Percentiles rank a stretch among this genome's conserved stretches.
Evolutionary conservation across 768 basidiomycete species (phyloP).

Genomic region (Russula sp.): DNA sequence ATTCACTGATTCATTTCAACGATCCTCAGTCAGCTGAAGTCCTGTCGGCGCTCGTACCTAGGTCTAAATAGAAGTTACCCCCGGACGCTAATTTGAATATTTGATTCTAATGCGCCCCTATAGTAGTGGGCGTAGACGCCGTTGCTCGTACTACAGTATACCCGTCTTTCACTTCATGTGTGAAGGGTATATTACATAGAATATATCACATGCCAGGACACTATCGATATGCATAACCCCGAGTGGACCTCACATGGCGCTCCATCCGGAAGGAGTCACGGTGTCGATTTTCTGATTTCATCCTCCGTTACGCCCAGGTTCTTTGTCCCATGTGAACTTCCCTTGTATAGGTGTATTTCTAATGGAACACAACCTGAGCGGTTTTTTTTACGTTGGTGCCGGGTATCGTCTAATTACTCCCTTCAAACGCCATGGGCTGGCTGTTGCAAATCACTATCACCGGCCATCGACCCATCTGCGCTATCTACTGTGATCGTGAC

Average conservation of each 20-base stretch:
- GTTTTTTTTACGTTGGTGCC: neutral
- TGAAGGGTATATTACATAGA: neutral
- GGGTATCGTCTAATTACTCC: neutral
- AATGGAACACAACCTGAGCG: neutral
- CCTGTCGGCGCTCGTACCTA: neutral
- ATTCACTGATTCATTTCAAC: neutral
- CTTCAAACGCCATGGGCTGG: neutral
- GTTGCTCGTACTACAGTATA: neutral
- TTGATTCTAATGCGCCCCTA: too few relatives aligned
- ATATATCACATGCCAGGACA: neutral
- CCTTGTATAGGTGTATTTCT: neutral
- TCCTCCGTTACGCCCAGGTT: conserved; percentile 2
- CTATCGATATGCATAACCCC: neutral
- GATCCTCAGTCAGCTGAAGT: conserved; percentile 7
- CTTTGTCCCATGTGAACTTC: neutral
- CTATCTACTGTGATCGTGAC: neutral
- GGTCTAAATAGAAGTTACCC: neutral
- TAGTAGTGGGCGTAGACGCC: neutral
- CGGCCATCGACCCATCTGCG: neutral
- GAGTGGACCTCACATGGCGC: neutral
- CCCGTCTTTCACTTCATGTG: neutral
- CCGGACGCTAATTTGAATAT: neutral
- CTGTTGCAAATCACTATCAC: neutral
- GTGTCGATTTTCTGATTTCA: conserved; percentile 2
- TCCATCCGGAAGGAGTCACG: neutral